phyloP scores from a whole-genome alignment of 2,329 filamentous ascomycete genomes.

The Paecilomyces fulvus region DNA sequence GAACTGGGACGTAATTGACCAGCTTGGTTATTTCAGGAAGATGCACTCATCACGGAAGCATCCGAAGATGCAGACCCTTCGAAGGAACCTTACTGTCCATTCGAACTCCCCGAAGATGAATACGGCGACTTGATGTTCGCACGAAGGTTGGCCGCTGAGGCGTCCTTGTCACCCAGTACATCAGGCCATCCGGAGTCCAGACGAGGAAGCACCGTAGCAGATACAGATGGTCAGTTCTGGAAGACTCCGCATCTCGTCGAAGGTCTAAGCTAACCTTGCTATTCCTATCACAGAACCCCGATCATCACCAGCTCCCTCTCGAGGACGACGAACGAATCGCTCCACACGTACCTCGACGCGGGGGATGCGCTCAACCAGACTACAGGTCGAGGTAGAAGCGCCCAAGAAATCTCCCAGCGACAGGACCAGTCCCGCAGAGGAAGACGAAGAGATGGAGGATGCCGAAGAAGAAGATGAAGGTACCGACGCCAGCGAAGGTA shows the following conservation, averaged over 20 bases:
- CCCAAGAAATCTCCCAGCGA: slow-evolving; percentile 16
- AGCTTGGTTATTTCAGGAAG: slow-evolving; percentile 31
- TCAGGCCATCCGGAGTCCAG: slow-evolving; percentile 28
- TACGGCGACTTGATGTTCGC: slow-evolving; percentile 43
- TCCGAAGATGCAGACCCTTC: slow-evolving; percentile 50
- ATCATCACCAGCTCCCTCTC: slow-evolving; percentile 35
- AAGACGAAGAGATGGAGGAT: slow-evolving; percentile 32
- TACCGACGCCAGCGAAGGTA: slow-evolving; percentile 29
- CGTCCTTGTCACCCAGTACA: slow-evolving; percentile 32
- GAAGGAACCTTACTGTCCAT: slow-evolving; percentile 49
- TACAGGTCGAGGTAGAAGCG: slow-evolving; percentile 32
- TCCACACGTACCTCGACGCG: slow-evolving; percentile 23
- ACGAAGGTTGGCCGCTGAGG: slow-evolving; percentile 34
- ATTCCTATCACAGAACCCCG: slow-evolving; percentile 25
- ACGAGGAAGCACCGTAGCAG: slow-evolving; percentile 37
- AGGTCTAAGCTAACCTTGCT: not conserved
- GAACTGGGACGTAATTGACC: slow-evolving; percentile 2
- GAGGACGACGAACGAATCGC: slow-evolving; percentile 28
- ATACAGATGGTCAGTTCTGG: slow-evolving; percentile 37
- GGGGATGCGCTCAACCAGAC: slow-evolving; percentile 28
- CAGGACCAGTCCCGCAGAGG: slow-evolving; percentile 23
- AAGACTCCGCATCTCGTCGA: slow-evolving; percentile 1
- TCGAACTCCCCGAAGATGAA: slow-evolving; percentile 50
- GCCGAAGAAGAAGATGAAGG: slow-evolving; percentile 32
- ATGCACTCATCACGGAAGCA: slow-evolving; percentile 47